Evolutionary conservation across 352 stramenopile genomes (phyloP).

Genomic region (Globisporangium paddicum): DNA sequence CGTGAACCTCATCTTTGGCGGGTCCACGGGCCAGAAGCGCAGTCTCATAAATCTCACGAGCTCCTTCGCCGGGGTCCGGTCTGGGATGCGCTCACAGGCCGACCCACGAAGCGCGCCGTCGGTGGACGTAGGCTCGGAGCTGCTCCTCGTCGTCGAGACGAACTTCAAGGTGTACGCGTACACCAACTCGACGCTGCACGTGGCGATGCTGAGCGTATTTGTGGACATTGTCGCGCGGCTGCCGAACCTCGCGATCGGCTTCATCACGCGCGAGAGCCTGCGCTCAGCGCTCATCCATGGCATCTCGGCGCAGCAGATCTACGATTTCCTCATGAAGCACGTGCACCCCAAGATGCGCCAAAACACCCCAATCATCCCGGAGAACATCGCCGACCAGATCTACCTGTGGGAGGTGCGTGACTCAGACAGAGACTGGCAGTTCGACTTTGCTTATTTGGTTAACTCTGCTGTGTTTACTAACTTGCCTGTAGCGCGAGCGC

Average conservation of each 20-base stretch:
- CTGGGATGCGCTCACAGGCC: slow-evolving; percentile 37
- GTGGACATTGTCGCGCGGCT: slow-evolving; percentile 87
- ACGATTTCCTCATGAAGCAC: slow-evolving; percentile 90
- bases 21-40: slow-evolving; percentile 55
- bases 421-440: too few species aligned
- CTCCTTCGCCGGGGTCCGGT: slow-evolving; percentile 40
- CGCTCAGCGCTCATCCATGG: slow-evolving; percentile 85
- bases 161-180: slow-evolving; percentile 93
- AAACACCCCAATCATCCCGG: slow-evolving; percentile 74
- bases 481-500: slow-evolving; percentile 47
- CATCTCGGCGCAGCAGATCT: slow-evolving; percentile 90
- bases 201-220: slow-evolving; percentile 92
- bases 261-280: slow-evolving; percentile 89
- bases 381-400: slow-evolving; percentile 90
- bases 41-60: slow-evolving; percentile 39
- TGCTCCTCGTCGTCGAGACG: slow-evolving; percentile 85
- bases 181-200: slow-evolving; percentile 85
- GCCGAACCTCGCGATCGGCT: slow-evolving; percentile 88
- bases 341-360: slow-evolving; percentile 77
- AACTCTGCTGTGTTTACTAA: not conserved
- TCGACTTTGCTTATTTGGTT: too few species aligned
- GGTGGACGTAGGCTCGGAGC: slow-evolving; percentile 30
- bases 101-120: slow-evolving; percentile 28
- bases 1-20: slow-evolving; percentile 89
- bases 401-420: slow-evolving; percentile 83